Percentiles rank a stretch among this genome's conserved stretches.
These are phyloP conservation scores for Fusarium lyarnte DNA, from an alignment of 2,329 filamentous ascomycete genomes.

Conservation along the genomic window DNA sequence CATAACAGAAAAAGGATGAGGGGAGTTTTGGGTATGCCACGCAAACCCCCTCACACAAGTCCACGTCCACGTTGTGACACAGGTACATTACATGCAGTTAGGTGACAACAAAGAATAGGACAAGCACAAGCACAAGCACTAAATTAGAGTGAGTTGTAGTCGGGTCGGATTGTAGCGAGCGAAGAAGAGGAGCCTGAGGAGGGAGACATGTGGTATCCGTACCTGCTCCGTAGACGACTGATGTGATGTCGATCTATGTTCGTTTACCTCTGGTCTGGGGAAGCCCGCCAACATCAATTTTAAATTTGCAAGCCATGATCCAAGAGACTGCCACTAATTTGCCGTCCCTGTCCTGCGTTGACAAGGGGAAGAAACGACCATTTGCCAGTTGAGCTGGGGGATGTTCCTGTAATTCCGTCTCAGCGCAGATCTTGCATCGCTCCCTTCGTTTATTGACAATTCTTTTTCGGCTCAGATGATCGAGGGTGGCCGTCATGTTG, in stretches of 20 bases:
- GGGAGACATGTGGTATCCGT: neutral
- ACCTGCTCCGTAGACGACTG: slow-evolving; percentile 7
- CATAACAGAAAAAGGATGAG: neutral
- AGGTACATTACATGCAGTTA: neutral
- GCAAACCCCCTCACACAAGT: slow-evolving; percentile 15
- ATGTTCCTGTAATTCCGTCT: slow-evolving; percentile 39
- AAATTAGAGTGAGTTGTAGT: slow-evolving; percentile 14
- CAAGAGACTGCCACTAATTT: slow-evolving; percentile 41
- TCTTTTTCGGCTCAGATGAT: slow-evolving; percentile 10
- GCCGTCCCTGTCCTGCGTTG: slow-evolving; percentile 33
- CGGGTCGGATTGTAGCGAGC: slow-evolving; percentile 20
- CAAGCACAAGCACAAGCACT: neutral
- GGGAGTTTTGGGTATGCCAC: slow-evolving; percentile 4
- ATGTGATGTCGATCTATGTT: slow-evolving; percentile 35
- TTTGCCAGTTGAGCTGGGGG: neutral
- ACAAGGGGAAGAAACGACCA: slow-evolving; percentile 26
- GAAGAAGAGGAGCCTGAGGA: slow-evolving; percentile 2
- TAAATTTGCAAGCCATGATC: slow-evolving; percentile 46
- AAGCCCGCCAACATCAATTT: slow-evolving; percentile 44
- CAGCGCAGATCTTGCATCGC: slow-evolving; percentile 33
- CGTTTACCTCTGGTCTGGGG: slow-evolving; percentile 25
- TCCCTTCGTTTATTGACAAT: neutral
- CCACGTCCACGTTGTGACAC: slow-evolving; percentile 30
- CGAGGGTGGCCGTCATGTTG: neutral
- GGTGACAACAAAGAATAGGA: neutral